phyloP scores from a whole-genome alignment of 257 asterid species.

The Solanum dulcamara region DNA sequence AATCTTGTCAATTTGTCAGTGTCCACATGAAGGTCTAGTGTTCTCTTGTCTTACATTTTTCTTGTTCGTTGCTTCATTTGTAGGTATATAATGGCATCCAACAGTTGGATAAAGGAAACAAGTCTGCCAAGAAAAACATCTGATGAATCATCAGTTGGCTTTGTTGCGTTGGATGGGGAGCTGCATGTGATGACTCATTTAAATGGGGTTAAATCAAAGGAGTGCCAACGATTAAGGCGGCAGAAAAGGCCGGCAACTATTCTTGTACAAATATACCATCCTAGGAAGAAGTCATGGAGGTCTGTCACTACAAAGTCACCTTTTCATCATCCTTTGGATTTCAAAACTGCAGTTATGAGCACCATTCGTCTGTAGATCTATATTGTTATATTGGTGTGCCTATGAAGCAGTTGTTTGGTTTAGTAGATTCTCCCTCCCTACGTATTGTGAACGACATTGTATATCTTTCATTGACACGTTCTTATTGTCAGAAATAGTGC shows the following conservation, averaged over 20 bases:
- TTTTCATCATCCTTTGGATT: slow-evolving; percentile 44
- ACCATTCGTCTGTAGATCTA: slow-evolving; percentile 45
- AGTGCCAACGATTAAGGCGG: slow-evolving; percentile 32
- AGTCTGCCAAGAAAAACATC: slow-evolving; percentile 48
- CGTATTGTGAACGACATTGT: neutral
- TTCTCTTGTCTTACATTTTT: neutral
- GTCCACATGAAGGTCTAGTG: neutral
- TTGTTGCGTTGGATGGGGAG: slow-evolving; percentile 61
- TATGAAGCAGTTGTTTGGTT: neutral
- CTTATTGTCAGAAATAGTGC: neutral
- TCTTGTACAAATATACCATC: slow-evolving; percentile 64
- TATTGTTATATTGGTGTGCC: neutral
- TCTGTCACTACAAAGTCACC: slow-evolving; percentile 51
- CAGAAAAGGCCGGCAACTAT: slow-evolving; percentile 49
- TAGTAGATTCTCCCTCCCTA: neutral
- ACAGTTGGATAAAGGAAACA: slow-evolving; percentile 65
- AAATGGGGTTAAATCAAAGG: slow-evolving; percentile 18
- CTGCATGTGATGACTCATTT: slow-evolving; percentile 46
- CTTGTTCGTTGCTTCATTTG: neutral
- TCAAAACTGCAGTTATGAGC: slow-evolving; percentile 65
- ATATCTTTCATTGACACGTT: neutral
- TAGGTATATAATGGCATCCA: slow-evolving; percentile 53
- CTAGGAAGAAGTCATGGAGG: slow-evolving; percentile 60
- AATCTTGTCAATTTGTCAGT: neutral
- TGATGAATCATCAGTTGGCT: slow-evolving; percentile 57